phyloP scores from a whole-genome alignment of 2,329 filamentous ascomycete species.

The Trichoderma sp. region DNA sequence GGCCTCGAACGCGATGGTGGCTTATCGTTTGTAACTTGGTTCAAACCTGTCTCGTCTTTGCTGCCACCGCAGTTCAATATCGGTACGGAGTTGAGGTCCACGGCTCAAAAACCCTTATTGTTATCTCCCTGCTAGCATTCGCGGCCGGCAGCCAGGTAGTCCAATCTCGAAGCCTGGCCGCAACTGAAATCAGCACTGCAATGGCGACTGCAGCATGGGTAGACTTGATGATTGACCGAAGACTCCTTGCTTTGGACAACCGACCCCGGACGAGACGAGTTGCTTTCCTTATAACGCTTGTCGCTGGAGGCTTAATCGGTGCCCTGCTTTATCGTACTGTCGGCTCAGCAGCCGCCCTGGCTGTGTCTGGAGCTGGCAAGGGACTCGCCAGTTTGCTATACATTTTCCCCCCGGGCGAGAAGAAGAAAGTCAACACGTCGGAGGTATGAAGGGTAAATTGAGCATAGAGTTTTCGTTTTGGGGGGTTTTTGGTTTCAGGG shows the following conservation, averaged over 20 bases:
- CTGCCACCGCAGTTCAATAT: slow-evolving; percentile 49
- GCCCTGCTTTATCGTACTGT: slow-evolving; percentile 42
- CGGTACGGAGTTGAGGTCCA: slow-evolving; percentile 35
- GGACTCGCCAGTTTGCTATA: slow-evolving; percentile 25
- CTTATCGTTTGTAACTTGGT: slow-evolving; percentile 51
- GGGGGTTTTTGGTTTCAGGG: not conserved
- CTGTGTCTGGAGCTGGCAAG: slow-evolving; percentile 28
- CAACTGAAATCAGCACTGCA: slow-evolving; percentile 61
- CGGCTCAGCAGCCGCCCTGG: slow-evolving; percentile 26
- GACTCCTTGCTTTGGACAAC: slow-evolving; percentile 46
- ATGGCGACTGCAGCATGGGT: slow-evolving; percentile 64
- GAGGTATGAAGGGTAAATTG: slow-evolving; percentile 8
- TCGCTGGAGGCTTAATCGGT: slow-evolving; percentile 49
- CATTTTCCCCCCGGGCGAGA: slow-evolving; percentile 23
- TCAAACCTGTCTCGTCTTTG: slow-evolving; percentile 55
- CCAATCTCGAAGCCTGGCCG: slow-evolving; percentile 49
- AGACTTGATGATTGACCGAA: slow-evolving; percentile 55
- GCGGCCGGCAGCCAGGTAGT: slow-evolving; percentile 59
- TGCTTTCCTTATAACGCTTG: slow-evolving; percentile 47
- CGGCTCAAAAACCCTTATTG: slow-evolving; percentile 40
- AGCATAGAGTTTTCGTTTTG: not conserved
- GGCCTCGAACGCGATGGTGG: slow-evolving; percentile 50
- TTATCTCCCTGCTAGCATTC: slow-evolving; percentile 52
- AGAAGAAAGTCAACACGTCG: slow-evolving; percentile 14
- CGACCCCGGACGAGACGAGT: slow-evolving; percentile 48